Evolutionary conservation across 2,329 filamentous ascomycete species (phyloP).

Genomic region (Thielaviopsis euricoi): DNA sequence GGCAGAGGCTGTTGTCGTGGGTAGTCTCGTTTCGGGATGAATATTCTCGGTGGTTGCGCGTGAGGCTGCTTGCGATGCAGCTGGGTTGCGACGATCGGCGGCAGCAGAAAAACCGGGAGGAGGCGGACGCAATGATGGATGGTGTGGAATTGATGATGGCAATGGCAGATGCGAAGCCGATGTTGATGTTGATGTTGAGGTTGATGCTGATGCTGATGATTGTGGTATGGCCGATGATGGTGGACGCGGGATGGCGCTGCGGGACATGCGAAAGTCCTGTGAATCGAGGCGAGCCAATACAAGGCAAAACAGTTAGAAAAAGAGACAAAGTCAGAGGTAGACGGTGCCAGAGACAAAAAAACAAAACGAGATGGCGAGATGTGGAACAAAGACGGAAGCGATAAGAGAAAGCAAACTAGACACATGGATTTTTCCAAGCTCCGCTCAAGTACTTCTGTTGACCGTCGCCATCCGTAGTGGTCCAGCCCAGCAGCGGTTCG

Average conservation of each 20-base stretch:
- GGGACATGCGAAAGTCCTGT: constrained; percentile 6
- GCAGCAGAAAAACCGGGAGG: not conserved
- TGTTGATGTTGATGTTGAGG: not conserved
- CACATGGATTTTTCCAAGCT: not conserved
- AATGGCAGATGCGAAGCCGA: not conserved
- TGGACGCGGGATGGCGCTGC: constrained; percentile 11
- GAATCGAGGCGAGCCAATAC: not conserved
- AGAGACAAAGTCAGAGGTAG: not conserved
- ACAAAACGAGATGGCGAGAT: not conserved
- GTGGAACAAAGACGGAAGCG: not conserved
- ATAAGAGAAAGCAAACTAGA: not conserved
- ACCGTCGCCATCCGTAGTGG: not conserved
- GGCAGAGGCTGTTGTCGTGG: constrained; percentile 20
- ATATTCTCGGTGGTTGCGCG: not conserved
- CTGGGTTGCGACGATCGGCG: not conserved
- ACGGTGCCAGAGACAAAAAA: not conserved
- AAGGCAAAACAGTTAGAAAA: not conserved
- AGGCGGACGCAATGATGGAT: not conserved
- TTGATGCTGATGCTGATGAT: not conserved
- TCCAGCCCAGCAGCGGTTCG: not conserved
- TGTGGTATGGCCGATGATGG: no score
- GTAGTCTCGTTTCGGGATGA: constrained; percentile 30
- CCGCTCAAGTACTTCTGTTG: not conserved
- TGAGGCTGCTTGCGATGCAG: not conserved
- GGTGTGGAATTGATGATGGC: not conserved